Evolutionary conservation across 306 rosid species (phyloP), one percentile per base, ranked within the genome.

Genomic region (Benincasa hispida): DNA sequence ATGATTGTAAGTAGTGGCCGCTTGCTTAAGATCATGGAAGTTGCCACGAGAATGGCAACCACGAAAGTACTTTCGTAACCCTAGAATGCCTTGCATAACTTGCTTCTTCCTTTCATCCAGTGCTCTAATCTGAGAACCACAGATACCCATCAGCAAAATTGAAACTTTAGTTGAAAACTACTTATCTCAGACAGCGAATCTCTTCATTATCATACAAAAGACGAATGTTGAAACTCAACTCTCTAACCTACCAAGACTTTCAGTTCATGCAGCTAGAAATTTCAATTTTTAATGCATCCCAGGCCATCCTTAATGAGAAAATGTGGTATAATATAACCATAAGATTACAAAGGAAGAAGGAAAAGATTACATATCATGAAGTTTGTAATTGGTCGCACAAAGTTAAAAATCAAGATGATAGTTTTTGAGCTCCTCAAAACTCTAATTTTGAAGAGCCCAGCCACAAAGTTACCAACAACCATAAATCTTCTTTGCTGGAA

Each of bases 21-120:
- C 89, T 47, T 82, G 80, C 89, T 82, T 89, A 39, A 86, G 88
- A 75, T 86, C 82, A 68, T 82, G 55, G 77, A 86, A 87, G 80
- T 21, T 72, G 60, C 45, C 50, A 61, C 91, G 96, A 68, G 93
- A 92, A 77, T 54, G 87, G 81, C 77, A 73, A 77, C 92, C 87
- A 37, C 98, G 98, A 50, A 88, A 84, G 75, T 74, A 79, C 79
- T 88, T 95, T 79, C 92, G 99, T 69, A 91, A 77, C 62, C 81
- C 86, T 15, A 90, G 55, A 78, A 89, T 58, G 74, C 96, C 92
- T 57, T 35, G 78, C 82, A 92, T 51, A 82, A 89, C 69, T 32
- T 76, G 78, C 77, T 76, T 86, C 78, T 96, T 89, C 84, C 79
- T 88, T 60, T 89, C 86, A 83, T 90, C 99, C 84, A 95, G 79